phyloP scores from a whole-genome alignment of 129 eudicot species.

The Arctium minus region DNA sequence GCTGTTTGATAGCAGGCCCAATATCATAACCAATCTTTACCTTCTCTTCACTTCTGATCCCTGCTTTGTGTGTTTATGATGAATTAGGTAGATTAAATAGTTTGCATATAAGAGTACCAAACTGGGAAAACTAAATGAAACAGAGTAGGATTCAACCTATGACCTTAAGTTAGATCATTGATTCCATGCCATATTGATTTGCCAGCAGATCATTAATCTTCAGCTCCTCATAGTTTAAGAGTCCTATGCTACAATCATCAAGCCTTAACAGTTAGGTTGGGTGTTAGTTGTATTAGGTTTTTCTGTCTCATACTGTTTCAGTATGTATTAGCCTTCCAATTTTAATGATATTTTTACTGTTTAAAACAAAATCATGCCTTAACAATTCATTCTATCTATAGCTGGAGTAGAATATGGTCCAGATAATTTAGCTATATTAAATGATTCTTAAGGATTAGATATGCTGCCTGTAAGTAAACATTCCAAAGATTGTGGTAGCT shows the following conservation, averaged over 20 bases:
- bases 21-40: neutral
- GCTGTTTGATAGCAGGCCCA: neutral
- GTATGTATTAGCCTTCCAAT: neutral
- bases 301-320: neutral
- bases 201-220: neutral
- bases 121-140: neutral
- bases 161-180: neutral
- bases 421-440: neutral
- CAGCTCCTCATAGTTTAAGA: neutral
- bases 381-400: neutral
- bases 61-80: neutral
- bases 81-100: neutral
- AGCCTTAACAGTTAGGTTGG: neutral
- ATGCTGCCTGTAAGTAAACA: constrained; percentile 8
- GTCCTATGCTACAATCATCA: constrained; percentile 6
- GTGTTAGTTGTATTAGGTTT: neutral
- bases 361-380: neutral
- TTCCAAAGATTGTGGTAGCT: neutral
- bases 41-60: neutral
- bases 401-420: neutral
- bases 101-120: neutral
- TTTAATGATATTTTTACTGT: neutral
- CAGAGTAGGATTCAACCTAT: neutral
- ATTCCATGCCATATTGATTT: constrained; percentile 1
- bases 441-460: neutral